Conservation (phyloP, 2,329 filamentous ascomycete genomes). For the Ophiostoma perfectum region DNA sequence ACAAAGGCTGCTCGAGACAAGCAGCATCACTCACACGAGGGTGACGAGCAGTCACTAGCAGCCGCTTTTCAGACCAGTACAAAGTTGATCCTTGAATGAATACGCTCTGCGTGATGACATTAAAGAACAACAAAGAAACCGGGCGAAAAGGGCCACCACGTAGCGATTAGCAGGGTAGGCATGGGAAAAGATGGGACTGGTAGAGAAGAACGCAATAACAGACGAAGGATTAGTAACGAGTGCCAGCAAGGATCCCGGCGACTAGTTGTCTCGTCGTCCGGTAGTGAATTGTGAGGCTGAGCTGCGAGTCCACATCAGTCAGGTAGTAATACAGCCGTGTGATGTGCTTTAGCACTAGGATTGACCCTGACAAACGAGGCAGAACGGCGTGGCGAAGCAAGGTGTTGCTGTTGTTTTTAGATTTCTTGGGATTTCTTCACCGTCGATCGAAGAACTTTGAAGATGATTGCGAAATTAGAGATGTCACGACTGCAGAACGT, state of each 20-base stretch:
- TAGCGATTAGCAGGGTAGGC: too few relatives aligned
- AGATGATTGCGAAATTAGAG: background rate
- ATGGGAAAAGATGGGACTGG: too few relatives aligned
- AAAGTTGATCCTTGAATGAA: too few relatives aligned
- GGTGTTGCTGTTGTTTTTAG: background rate
- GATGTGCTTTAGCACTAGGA: slow-evolving; percentile 6
- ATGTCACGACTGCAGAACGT: background rate
- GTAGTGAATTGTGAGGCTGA: background rate
- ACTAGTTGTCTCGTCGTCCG: background rate
- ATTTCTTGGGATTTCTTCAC: background rate
- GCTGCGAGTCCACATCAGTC: background rate
- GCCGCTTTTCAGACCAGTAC: background rate
- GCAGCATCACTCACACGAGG: background rate
- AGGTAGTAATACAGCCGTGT: background rate
- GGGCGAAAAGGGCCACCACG: too few relatives aligned
- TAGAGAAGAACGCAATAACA: too few relatives aligned
- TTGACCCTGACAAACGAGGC: slow-evolving; percentile 19
- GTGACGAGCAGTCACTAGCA: background rate
- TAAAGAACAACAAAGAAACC: too few relatives aligned
- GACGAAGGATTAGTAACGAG: too few relatives aligned
- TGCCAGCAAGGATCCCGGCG: background rate
- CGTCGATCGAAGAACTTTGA: background rate
- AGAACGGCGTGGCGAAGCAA: slow-evolving; percentile 21
- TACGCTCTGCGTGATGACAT: background rate
- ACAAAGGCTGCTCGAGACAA: slow-evolving; percentile 1